These are phyloP conservation scores for Spiraea crenata DNA, from an alignment of 331 rosid genomes.

Conservation along the genomic window DNA sequence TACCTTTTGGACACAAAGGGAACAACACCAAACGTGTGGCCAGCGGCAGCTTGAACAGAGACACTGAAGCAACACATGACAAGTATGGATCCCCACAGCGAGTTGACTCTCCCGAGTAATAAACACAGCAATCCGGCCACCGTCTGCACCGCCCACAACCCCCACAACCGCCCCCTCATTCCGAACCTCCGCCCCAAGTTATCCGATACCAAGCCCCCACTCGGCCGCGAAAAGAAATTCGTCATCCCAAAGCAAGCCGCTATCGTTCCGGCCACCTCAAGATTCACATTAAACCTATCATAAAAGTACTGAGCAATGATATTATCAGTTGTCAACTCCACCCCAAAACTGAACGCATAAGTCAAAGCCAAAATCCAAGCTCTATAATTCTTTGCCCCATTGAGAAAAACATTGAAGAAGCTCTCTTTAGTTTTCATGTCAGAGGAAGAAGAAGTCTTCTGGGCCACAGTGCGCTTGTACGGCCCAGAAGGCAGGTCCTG, in stretches of 20 bases:
- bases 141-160: conserved; percentile 46
- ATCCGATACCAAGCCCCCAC: conserved; percentile 50
- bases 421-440: background rate
- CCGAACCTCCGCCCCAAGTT: conserved; percentile 47
- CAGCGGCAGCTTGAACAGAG: conserved; percentile 55
- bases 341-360: conserved; percentile 47
- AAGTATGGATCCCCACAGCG: conserved; percentile 43
- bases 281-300: conserved; percentile 44
- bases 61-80: conserved; percentile 50
- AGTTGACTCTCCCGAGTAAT: conserved; percentile 46
- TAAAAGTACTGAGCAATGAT: conserved; percentile 53
- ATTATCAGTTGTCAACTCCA: conserved; percentile 56
- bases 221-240: conserved; percentile 49
- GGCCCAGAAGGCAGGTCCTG: conserved; percentile 42
- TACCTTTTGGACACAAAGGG: conserved; percentile 59
- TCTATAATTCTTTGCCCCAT: conserved; percentile 43
- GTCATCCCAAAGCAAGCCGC: conserved; percentile 65
- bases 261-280: conserved; percentile 41
- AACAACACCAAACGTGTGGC: conserved; percentile 56
- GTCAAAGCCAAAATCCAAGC: conserved; percentile 50
- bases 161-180: conserved; percentile 61
- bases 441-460: background rate
- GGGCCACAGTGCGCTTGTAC: background rate
- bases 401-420: background rate
- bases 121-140: conserved; percentile 46